A percentile compares a stretch with the other conserved stretches of the same genome.
These are phyloP conservation scores for Venturia nashicola DNA, from an alignment of 2,329 filamentous ascomycete species.

Conservation along the genomic window DNA sequence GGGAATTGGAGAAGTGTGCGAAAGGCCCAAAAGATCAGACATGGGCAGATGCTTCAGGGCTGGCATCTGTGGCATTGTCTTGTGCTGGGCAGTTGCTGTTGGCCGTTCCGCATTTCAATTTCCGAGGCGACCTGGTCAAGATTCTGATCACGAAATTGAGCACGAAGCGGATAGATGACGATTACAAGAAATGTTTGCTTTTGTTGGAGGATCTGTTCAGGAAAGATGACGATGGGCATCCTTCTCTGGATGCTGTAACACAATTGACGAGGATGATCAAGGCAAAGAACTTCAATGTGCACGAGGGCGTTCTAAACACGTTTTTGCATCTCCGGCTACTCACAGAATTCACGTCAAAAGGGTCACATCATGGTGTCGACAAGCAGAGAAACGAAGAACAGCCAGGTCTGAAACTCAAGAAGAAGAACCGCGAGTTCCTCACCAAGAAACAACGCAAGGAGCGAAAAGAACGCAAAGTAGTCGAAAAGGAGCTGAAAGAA, in stretches of 20 bases:
- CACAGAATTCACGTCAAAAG: slow-evolving; percentile 76
- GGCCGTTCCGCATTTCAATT: slow-evolving; percentile 93
- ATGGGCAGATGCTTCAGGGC: slow-evolving; percentile 23
- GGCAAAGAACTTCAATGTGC: slow-evolving; percentile 65
- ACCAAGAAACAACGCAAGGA: slow-evolving; percentile 80
- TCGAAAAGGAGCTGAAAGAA: slow-evolving; percentile 87
- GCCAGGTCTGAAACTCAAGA: slow-evolving; percentile 42
- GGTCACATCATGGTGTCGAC: slow-evolving; percentile 66
- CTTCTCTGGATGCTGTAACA: slow-evolving; percentile 74
- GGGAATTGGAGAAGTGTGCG: slow-evolving; percentile 57
- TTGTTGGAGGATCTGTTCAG: slow-evolving; percentile 72
- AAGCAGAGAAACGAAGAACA: slow-evolving; percentile 19
- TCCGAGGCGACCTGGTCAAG: slow-evolving; percentile 73
- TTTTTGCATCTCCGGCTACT: slow-evolving; percentile 84
- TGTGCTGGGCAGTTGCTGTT: slow-evolving; percentile 74
- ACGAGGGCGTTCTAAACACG: slow-evolving; percentile 78
- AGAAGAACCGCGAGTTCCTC: slow-evolving; percentile 70
- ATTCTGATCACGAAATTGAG: slow-evolving; percentile 79
- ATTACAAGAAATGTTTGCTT: slow-evolving; percentile 65
- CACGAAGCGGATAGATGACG: slow-evolving; percentile 54
- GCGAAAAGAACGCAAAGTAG: slow-evolving; percentile 69
- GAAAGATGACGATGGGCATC: slow-evolving; percentile 80
- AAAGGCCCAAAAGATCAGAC: slow-evolving; percentile 38
- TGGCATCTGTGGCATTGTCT: slow-evolving; percentile 67
- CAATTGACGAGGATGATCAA: slow-evolving; percentile 94